Base-by-base conservation (phyloP, 257 asterid species). In the Nicotiana attenuata region DNA sequence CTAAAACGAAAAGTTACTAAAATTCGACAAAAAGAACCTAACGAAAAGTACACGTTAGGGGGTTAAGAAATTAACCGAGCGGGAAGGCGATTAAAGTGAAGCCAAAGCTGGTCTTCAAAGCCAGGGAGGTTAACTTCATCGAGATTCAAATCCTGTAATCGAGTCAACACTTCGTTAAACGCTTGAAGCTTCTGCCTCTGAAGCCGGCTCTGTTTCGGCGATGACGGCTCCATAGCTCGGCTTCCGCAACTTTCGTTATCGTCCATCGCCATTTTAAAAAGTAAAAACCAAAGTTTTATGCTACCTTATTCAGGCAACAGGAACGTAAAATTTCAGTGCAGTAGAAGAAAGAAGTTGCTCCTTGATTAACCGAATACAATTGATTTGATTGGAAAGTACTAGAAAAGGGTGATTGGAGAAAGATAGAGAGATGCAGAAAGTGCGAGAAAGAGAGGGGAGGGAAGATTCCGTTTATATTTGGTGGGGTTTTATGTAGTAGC, bases 161-260 rank as follows among this genome's bases (percentile, higher is more conserved):
- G 83, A 55, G 33, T 85, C 10, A 88, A 77, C 31, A 88, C 90
- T 35, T 88, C 90, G 63, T 80, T 82, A 65, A 73, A 88, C 41
- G 79, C 91, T 38, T 86, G 85, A 22, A 85, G 79, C 14, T 88
- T 80, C 71, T 83, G 87, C 56, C 90, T 61, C 17, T 88, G 85
- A 9, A 66, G 82, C n/a, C 90, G 75, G 84, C 76, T 84, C 67
- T 81, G 86, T 82, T 88, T 86, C 45, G 87, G 82, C 55, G 91
- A 86, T 22, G 75, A 61, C 53, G 89, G 64, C 38, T 71, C 89
- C 83, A 80, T 68, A 17, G 86, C 78, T 82, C 87, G 81, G 88
- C 91, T 88, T 31, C 91, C 91, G 59, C 91, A 85, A 67, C 91
- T 88, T 84, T 88, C 91, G 61, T 77, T 77, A 50, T 84, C 87